These are phyloP conservation scores for Fusarium metavorans DNA, from an alignment of 2,329 filamentous ascomycete genomes.

Conservation along the genomic window DNA sequence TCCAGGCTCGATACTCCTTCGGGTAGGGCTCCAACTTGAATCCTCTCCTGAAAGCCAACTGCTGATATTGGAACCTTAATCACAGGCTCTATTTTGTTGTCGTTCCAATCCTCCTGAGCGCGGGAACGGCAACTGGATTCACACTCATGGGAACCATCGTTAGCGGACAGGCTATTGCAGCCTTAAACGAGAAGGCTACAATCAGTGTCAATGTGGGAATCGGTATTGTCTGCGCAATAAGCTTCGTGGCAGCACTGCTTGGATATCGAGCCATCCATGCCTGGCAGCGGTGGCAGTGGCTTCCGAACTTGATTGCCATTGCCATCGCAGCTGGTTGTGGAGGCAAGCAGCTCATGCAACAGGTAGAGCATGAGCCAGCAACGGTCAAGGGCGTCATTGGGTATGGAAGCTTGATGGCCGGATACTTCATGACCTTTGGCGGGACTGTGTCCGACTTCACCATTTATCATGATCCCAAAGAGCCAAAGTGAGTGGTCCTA, in stretches of 20 bases:
- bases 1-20: conserved; percentile 72
- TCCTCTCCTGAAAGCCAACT: no score
- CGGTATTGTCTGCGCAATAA: conserved; percentile 65
- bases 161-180: conserved; percentile 65
- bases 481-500: conserved; percentile 32
- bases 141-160: conserved; percentile 68
- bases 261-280: conserved; percentile 67
- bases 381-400: conserved; percentile 55
- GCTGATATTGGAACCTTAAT: conserved; percentile 17
- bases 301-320: conserved; percentile 65
- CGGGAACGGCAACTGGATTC: conserved; percentile 69
- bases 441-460: conserved; percentile 68
- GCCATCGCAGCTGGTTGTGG: conserved; percentile 66
- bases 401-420: conserved; percentile 61
- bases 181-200: conserved; percentile 55
- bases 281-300: conserved; percentile 69
- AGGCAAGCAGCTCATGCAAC: conserved; percentile 60
- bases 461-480: conserved; percentile 59
- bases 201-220: conserved; percentile 67
- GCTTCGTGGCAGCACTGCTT: conserved; percentile 65
- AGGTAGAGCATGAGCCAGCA: conserved; percentile 55
- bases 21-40: conserved; percentile 51
- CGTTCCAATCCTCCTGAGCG: conserved; percentile 65
- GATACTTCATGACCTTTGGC: conserved; percentile 67
- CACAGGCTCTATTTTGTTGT: conserved; percentile 61